phyloP scores from a whole-genome alignment of 2,329 filamentous ascomycete species.

The Alternaria burnsii region DNA sequence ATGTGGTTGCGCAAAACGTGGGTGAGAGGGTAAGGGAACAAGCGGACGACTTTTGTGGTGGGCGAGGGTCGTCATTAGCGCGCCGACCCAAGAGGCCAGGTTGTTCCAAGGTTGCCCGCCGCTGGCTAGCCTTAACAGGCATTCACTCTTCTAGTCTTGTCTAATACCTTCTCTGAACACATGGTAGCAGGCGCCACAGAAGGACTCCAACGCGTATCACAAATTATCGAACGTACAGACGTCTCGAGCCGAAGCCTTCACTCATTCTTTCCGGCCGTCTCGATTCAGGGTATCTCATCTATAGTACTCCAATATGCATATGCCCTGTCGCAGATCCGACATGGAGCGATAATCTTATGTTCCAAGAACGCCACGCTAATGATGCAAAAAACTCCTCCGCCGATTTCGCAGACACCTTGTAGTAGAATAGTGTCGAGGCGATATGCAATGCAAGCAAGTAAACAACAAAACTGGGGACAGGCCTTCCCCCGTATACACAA shows the following conservation, averaged over 20 bases:
- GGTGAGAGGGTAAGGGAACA: constrained; percentile 17
- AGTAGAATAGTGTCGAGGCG: neutral
- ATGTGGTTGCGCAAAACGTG: constrained; percentile 23
- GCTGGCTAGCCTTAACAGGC: constrained; percentile 29
- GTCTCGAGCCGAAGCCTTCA: neutral
- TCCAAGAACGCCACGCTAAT: constrained; percentile 38
- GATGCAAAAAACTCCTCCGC: constrained; percentile 13
- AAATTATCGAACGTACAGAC: neutral
- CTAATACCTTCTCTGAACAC: constrained; percentile 41
- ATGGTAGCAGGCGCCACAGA: constrained; percentile 5
- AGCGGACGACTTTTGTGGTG: constrained; percentile 36
- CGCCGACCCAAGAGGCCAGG: constrained; percentile 40
- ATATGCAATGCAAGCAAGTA: constrained; percentile 8
- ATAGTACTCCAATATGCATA: constrained; percentile 17
- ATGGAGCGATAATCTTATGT: constrained; percentile 11
- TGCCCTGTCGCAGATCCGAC: neutral
- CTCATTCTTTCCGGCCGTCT: constrained; percentile 2
- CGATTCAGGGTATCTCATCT: constrained; percentile 37
- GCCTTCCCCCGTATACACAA: neutral
- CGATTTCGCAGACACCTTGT: neutral
- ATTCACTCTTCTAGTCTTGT: constrained; percentile 32
- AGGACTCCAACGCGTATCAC: neutral
- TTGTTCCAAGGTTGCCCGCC: constrained; percentile 20
- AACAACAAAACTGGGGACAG: constrained; percentile 3
- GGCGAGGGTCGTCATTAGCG: constrained; percentile 22